These are phyloP conservation scores for Neospermospora avenae DNA, from an alignment of 2,329 filamentous ascomycete genomes.

Conservation along the genomic window DNA sequence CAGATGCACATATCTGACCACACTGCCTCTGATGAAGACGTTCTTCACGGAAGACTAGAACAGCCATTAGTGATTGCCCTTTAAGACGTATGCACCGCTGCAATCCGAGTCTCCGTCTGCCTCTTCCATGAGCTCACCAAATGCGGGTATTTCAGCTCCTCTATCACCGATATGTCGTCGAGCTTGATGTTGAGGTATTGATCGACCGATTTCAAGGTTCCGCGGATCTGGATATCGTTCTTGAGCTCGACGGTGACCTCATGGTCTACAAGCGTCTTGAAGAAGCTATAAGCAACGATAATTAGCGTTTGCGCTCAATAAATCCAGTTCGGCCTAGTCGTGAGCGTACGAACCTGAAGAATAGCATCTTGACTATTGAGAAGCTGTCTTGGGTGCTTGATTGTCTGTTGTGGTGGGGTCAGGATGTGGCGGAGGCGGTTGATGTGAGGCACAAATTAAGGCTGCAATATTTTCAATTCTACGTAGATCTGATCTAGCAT, in stretches of 20 bases:
- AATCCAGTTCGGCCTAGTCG: background rate
- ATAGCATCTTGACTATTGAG: slow-evolving; percentile 36
- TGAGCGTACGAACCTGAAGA: slow-evolving; percentile 36
- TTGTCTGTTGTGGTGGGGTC: slow-evolving; percentile 8
- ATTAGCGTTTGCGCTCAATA: slow-evolving; percentile 3
- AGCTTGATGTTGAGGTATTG: slow-evolving; percentile 99
- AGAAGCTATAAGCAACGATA: slow-evolving; percentile 62
- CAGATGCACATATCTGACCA: slow-evolving; percentile 71
- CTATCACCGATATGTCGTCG: slow-evolving; percentile 88
- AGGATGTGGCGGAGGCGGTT: background rate
- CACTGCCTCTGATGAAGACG: slow-evolving; percentile 72
- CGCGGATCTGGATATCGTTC: slow-evolving; percentile 96
- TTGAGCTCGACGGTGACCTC: slow-evolving; percentile 98
- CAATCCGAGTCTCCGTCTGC: background rate
- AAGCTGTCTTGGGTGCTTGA: background rate
- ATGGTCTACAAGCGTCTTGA: slow-evolving; percentile 97
- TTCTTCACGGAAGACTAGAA: slow-evolving; percentile 67
- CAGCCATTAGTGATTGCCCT: slow-evolving; percentile 14
- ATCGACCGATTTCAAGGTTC: slow-evolving; percentile 93
- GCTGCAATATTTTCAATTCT: too few relatives aligned
- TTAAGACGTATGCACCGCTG: background rate
- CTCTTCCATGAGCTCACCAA: slow-evolving; percentile 52
- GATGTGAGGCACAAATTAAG: background rate
- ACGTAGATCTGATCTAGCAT: too few relatives aligned
- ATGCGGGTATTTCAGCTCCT: slow-evolving; percentile 93